Evolutionary conservation across 106 monocot genomes (phyloP).

Genomic region (Dioscorea alata): DNA sequence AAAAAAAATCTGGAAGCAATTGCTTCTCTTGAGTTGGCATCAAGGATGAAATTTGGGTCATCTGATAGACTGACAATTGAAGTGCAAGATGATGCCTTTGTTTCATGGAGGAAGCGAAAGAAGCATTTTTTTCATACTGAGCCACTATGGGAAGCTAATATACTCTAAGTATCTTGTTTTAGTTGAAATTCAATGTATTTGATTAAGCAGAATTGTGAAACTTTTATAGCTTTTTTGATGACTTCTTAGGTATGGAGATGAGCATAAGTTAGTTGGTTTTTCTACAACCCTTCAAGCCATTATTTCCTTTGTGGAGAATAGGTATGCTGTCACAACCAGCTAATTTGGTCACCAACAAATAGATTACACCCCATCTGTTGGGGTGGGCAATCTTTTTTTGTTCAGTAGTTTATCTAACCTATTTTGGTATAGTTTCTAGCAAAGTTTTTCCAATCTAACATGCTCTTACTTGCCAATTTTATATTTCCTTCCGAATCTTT

Average conservation of each 20-base stretch:
- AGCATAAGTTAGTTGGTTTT: conserved; percentile 95
- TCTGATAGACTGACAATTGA: background rate
- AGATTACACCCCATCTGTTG: conserved; percentile 14
- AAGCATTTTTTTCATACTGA: conserved; percentile 93
- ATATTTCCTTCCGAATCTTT: conserved; percentile 89
- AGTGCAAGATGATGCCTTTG: conserved; percentile 83
- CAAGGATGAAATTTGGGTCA: background rate
- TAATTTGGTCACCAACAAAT: conserved; percentile 7
- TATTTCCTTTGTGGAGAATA: conserved; percentile 96
- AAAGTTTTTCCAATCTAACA: conserved; percentile 1
- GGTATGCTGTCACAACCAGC: conserved; percentile 41
- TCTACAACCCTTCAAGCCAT: conserved; percentile 98
- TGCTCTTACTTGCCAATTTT: conserved; percentile 95
- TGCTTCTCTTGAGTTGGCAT: too few relatives aligned
- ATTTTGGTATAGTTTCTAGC: too few relatives aligned
- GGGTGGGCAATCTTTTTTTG: conserved; percentile 4
- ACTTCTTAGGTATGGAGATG: conserved; percentile 87
- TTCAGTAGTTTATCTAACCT: background rate
- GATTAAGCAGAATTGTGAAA: background rate
- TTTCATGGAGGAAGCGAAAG: conserved; percentile 87
- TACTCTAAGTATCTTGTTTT: conserved; percentile 58
- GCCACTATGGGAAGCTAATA: conserved; percentile 94
- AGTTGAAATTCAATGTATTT: background rate
- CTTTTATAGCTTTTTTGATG: conserved; percentile 2
- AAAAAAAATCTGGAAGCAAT: too few relatives aligned